Percentiles rank a stretch among this genome's conserved stretches.
phyloP scores from a whole-genome alignment of 306 rosid genomes.

The Neltuma alba region DNA sequence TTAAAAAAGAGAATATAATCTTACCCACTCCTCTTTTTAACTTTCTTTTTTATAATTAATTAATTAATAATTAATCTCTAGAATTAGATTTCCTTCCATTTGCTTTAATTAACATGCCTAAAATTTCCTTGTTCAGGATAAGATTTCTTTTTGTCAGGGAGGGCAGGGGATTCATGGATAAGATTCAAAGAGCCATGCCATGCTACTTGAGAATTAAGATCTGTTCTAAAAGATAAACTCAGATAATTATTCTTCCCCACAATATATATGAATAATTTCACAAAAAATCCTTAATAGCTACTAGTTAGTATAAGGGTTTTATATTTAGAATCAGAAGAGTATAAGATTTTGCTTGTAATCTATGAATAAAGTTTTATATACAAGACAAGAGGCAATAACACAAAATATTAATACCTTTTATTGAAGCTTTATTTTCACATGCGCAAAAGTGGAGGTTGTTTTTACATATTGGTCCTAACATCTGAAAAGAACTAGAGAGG shows the following conservation, averaged over 20 bases:
- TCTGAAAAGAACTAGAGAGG: no score
- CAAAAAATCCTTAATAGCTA: no score
- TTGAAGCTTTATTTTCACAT: background rate
- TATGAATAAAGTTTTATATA: no score
- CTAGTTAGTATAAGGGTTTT: no score
- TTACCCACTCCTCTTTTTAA: background rate
- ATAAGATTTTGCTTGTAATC: no score
- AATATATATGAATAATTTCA: background rate
- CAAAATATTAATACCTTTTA: no score
- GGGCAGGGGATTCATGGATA: background rate
- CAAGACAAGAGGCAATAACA: no score
- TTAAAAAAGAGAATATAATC: background rate
- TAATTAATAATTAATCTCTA: no score
- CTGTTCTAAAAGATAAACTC: background rate
- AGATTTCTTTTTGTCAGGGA: background rate
- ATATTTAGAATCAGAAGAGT: no score
- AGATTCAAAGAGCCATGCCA: background rate
- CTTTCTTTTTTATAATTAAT: no score
- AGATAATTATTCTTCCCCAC: background rate
- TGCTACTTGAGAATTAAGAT: no score
- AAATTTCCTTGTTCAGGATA: background rate
- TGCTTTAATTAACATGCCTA: background rate
- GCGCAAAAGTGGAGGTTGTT: background rate
- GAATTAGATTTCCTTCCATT: background rate
- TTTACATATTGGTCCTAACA: no score